Evolutionary conservation across 2,329 filamentous ascomycete genomes (phyloP), one percentile per base, ranked within the genome.

Genomic region (Fusarium verrucosum): DNA sequence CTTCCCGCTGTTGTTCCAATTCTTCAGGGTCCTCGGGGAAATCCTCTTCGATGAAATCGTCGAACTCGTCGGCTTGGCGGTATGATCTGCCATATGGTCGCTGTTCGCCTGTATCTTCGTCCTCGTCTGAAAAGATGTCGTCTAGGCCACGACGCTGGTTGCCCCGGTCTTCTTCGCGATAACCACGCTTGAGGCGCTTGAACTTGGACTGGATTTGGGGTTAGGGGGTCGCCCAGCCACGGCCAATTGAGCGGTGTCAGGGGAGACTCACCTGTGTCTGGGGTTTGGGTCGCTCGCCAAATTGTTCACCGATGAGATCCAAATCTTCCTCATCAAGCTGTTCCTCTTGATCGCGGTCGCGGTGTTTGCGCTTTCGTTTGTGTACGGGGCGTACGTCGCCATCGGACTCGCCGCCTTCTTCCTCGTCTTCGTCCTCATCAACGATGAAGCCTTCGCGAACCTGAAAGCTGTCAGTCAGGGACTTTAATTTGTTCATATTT

Each of bases 31-130:
- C 92, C 45, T 92, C 92, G 45, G 93, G 92, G 62, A 92, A 94
- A 71, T 98, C 95, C 71, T 97, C 93, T 75, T 98, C 94, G 73
- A 99, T 99, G 77, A 99, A 99, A 75, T 94, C 94, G 60, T 92
- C 92, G 76, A 96, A 92, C 72, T 96, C 92, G 76, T 96, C 91
- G 42, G 86, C 86, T 61, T 86, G 82, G 32, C 90, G 85, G 61
- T 86, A 85, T 7, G 81, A 77, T 63, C 85, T 79, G 30, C 78
- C 79, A 56, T 85, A 86, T 4, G 76, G 75, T 55, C 83, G 79
- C 35, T 85, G 83, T 7, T 87, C 85, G 51, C 63, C 83, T 55
- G 85, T 87, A 17, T 91, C 88, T 51, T 96, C 94, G 62, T 98
- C 94, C 50, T 97, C 94, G 68, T 97, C 94, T 32, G 92, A 94